phyloP scores from a whole-genome alignment of 2,329 filamentous ascomycete species.

The Sclerotinia glacialis region DNA sequence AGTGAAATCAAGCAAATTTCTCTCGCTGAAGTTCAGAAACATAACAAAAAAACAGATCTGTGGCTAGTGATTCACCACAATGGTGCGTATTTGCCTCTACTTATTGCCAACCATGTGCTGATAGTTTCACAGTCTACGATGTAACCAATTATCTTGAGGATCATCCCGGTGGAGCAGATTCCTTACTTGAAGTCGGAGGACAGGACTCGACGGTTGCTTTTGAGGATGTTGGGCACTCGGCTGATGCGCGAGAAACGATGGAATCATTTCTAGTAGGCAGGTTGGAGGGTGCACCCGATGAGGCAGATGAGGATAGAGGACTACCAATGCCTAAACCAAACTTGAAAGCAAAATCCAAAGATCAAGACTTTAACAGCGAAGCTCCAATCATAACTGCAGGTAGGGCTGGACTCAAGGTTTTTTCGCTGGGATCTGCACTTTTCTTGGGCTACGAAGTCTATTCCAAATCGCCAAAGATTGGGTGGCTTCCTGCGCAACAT shows the following conservation, averaged over 20 bases:
- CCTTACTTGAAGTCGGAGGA: constrained; percentile 73
- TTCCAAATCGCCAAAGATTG: constrained; percentile 17
- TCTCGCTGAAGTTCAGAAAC: constrained; percentile 47
- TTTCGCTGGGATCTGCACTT: constrained; percentile 11
- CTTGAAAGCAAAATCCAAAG: constrained; percentile 15
- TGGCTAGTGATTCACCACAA: constrained; percentile 58
- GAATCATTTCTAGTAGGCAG: constrained; percentile 23
- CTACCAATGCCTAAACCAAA: constrained; percentile 24
- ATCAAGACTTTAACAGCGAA: constrained; percentile 20
- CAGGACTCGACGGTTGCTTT: constrained; percentile 77
- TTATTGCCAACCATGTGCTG: neutral
- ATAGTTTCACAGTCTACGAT: constrained; percentile 51
- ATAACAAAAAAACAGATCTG: constrained; percentile 48
- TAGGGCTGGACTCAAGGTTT: constrained; percentile 14
- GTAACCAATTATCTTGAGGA: constrained; percentile 56
- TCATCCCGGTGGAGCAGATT: constrained; percentile 72
- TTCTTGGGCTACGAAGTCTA: constrained; percentile 22
- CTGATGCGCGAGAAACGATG: constrained; percentile 26
- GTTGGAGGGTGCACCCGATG: constrained; percentile 22
- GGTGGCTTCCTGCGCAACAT: constrained; percentile 38
- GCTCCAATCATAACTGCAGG: constrained; percentile 19
- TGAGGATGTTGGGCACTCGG: constrained; percentile 81
- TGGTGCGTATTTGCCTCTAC: constrained; percentile 40
- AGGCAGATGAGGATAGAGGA: constrained; percentile 22
- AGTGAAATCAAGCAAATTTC: constrained; percentile 22